phyloP scores from a whole-genome alignment of 345 rosid species.

The Heritiera littoralis region DNA sequence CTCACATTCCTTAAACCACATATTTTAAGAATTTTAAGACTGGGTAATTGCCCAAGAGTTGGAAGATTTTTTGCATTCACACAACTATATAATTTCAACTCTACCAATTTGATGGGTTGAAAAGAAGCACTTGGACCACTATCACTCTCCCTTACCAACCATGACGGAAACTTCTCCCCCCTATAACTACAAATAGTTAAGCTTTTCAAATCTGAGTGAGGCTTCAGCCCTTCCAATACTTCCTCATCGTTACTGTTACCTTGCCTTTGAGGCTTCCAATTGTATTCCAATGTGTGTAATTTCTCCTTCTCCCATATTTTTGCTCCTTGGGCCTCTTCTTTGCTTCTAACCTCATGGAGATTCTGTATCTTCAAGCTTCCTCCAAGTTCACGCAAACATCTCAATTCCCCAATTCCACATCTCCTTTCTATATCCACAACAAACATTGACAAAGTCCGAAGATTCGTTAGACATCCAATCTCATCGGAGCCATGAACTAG shows the following conservation, averaged over 20 bases:
- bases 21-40: no score
- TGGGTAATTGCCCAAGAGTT: no score
- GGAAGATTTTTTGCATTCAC: no score
- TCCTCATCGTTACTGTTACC: neutral
- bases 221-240: neutral
- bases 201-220: neutral
- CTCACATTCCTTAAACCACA: no score
- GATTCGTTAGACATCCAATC: neutral
- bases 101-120: no score
- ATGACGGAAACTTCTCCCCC: neutral
- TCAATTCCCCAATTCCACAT: neutral
- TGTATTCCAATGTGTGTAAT: neutral
- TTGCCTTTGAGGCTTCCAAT: neutral
- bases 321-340: slow-evolving; percentile 24
- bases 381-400: neutral
- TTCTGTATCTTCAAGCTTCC: neutral
- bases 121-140: no score
- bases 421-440: neutral
- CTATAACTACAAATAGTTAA: neutral
- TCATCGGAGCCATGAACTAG: neutral
- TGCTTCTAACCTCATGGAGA: neutral
- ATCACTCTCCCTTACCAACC: no score
- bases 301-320: slow-evolving; percentile 1
- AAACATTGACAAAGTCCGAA: slow-evolving; percentile 16
- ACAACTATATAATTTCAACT: no score